Base-by-base conservation (phyloP, 1,139 yeast species). In the Protomyces pachydermus region DNA sequence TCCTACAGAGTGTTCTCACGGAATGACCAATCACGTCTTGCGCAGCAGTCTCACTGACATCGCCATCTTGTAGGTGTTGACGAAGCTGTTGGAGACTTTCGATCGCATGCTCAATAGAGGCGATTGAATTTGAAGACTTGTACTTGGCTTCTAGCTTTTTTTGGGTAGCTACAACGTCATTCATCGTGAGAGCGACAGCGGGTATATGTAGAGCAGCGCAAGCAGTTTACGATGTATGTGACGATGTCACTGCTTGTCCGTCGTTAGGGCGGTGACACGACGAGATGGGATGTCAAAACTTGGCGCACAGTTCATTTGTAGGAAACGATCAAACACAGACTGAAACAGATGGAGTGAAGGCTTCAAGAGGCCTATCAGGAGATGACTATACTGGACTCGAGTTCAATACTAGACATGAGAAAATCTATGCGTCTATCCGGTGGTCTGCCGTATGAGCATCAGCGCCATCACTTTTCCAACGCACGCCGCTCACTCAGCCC, bases 61-160 rank as follows among this genome's bases (percentile, higher is more conserved):
- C 51, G 14, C 32, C 56, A 12, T 51, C 35, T 8, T n/a, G 39
- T 10, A 58, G 16, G 6, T 37, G 52, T 4, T 37, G 42, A 12
- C 35, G 35, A 18, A 51, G 56, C 32, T 38, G 32, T 23, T 58
- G 50, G 28, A 58, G 45, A 25, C 39, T 50, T 10, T 28, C 52
- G 28, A 58, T 38, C 37, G 54, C 39, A 6, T 32, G 42, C 34
- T 52, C 62, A 18, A 52, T 25, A 38, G 45, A 28, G 3, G 51
- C 45, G n/a, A 52, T 14, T 9, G 62, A 39, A 23, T 34, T 58
- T 12, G 51, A n/a, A 8, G 42, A 42, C 32, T 38, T 51, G 42
- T 28, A 39, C 23, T 39, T 16, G 12, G 51, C 42, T 42, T 58
- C 62, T 23, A 58, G 62, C 32, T 58, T 58, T 32, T 25, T 34